Evolutionary conservation across 768 basidiomycete genomes (phyloP), one percentile per base, ranked within the genome.

Genomic region (Sutorius australiensis): DNA sequence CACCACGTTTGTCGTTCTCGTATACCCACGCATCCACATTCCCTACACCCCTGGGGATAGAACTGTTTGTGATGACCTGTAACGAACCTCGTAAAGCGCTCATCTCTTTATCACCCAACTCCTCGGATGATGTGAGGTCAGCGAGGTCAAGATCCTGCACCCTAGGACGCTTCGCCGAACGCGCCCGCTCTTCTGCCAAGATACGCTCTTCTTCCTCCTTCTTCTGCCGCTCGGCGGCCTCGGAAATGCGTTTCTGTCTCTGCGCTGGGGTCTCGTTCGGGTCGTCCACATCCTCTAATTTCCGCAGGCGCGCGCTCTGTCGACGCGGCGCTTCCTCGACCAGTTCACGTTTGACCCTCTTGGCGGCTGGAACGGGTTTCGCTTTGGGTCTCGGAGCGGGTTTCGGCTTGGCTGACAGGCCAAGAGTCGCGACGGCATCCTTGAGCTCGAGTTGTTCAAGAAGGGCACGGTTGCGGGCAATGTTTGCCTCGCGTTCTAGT

Each of bases 401-500:
- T 46, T 73, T 77, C 54, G 57, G 70, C 52, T 67, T 81, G 16
- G 56, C 70, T 10, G 76, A 65, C 10, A 81, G 61, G 17, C 77
- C 75, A 8, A 88, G 73, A 14, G 72, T 67, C 6, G 73, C 69
- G 34, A 77, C 76, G 2, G 80, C 81, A 58, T 80, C 79, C 60
- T 80, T 78, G 31, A 89, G 74, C 16, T 87, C 81, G 16, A 92
- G 78, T 62, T 89, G 71, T 57, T 87, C 83, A 34, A 93, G 75
- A 9, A 92, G 73, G 3, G 81, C 84, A 39, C 81, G 83, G 65
- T 93, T 93, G 46, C 87, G 80, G 12, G 87, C 89, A 41, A 92
- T 90, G 61, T 90, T 92, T 9, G 82, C 84, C 65, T 88, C 83
- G 17, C 90, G 83, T 59, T 90, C 86, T 19, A 78, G 72, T 70